Conservation (phyloP, 768 basidiomycete genomes). For the Sporobolomyces phaffii region DNA sequence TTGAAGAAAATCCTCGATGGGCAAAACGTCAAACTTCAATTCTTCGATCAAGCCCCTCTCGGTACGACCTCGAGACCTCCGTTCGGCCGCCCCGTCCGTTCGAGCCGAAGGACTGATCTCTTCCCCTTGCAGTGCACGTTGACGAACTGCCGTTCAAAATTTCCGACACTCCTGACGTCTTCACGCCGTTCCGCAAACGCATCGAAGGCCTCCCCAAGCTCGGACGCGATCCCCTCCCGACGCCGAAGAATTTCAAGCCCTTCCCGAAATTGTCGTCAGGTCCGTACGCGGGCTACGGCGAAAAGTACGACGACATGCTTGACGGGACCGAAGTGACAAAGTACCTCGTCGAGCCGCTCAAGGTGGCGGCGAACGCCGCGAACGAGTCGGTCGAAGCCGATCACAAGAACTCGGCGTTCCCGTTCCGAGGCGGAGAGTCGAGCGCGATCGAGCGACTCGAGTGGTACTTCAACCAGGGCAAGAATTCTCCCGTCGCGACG, state of each 20-base stretch:
- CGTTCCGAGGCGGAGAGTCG: slow-evolving; percentile 46
- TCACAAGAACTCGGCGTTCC: slow-evolving; percentile 43
- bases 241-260: slow-evolving; percentile 42
- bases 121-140: slow-evolving; percentile 42
- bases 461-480: slow-evolving; percentile 44
- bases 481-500: slow-evolving; percentile 33
- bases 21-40: slow-evolving; percentile 12
- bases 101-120: too few relatives aligned
- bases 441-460: slow-evolving; percentile 45
- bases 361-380: slow-evolving; percentile 13
- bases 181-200: slow-evolving; percentile 49
- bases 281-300: slow-evolving; percentile 36
- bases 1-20: not conserved
- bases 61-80: slow-evolving; percentile 33
- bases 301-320: slow-evolving; percentile 4
- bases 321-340: slow-evolving; percentile 29
- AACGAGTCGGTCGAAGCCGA: not conserved
- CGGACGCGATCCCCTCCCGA: slow-evolving; percentile 44
- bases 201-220: slow-evolving; percentile 48
- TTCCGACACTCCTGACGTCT: slow-evolving; percentile 47
- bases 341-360: slow-evolving; percentile 39
- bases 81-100: too few relatives aligned
- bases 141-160: slow-evolving; percentile 45
- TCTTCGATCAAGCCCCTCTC: slow-evolving; percentile 33
- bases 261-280: slow-evolving; percentile 38